phyloP scores from a whole-genome alignment of 176 grass and related monocot genomes.

The Tillandsia fasciculata region DNA sequence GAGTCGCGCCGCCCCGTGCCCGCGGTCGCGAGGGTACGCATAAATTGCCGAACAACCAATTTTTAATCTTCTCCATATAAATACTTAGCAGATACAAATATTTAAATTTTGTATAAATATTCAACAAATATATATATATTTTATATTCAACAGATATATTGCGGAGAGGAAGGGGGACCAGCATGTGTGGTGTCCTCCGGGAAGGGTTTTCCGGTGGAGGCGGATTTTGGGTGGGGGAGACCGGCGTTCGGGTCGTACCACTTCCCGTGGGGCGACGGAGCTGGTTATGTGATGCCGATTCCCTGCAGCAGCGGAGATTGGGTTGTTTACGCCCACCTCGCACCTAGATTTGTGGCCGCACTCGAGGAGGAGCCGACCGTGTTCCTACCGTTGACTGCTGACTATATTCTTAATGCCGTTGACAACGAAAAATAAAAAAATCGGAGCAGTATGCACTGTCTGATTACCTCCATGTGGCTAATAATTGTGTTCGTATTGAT shows the following conservation, averaged over 20 bases:
- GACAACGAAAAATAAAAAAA: too few species aligned
- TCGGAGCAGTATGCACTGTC: too few species aligned
- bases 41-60: too few species aligned
- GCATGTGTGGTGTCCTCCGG: slow-evolving; percentile 54
- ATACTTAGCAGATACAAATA: too few species aligned
- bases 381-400: slow-evolving; percentile 22
- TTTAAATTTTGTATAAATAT: too few species aligned
- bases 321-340: slow-evolving; percentile 54
- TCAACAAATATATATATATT: too few species aligned
- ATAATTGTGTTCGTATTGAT: too few species aligned
- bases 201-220: slow-evolving; percentile 34
- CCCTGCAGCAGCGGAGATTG: slow-evolving; percentile 44
- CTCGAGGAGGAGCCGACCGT: slow-evolving; percentile 48
- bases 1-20: slow-evolving; percentile 40
- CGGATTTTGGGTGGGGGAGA: slow-evolving; percentile 45
- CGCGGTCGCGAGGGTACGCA: slow-evolving; percentile 13
- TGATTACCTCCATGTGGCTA: too few species aligned
- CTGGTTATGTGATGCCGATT: slow-evolving; percentile 72
- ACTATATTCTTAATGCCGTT: slow-evolving; percentile 24
- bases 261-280: slow-evolving; percentile 35
- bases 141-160: slow-evolving; percentile 13
- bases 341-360: slow-evolving; percentile 23
- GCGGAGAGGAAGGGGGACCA: slow-evolving; percentile 9
- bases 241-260: slow-evolving; percentile 56
- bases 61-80: too few species aligned